phyloP scores from a whole-genome alignment of 139 green algal species.

The Coelastrella sp. region DNA sequence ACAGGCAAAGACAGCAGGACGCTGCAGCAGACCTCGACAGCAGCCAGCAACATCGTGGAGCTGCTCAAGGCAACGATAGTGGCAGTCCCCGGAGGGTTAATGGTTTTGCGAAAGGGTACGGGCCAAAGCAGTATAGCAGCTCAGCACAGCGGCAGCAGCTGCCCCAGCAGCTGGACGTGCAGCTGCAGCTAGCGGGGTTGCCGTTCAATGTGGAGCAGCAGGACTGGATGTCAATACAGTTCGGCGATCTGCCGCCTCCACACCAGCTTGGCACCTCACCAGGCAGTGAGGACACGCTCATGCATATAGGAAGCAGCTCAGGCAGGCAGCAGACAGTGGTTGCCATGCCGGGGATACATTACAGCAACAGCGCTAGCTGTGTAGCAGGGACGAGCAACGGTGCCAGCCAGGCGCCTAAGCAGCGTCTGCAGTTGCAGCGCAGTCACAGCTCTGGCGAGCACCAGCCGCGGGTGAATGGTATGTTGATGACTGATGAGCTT shows the following conservation, averaged over 20 bases:
- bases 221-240: conserved; percentile 18
- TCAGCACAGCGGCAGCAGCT: background rate
- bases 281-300: background rate
- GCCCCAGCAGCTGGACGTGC: background rate
- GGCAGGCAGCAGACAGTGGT: background rate
- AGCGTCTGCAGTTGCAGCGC: background rate
- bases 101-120: background rate
- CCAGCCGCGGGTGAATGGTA: background rate
- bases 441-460: background rate
- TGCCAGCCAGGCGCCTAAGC: background rate
- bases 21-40: background rate
- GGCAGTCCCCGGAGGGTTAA: background rate
- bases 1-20: background rate
- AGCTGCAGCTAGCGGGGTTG: conserved; percentile 3
- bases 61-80: background rate
- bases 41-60: too few species aligned
- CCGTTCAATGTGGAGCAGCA: background rate
- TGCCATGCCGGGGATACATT: background rate
- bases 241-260: conserved; percentile 12
- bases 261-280: conserved; percentile 14
- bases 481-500: background rate
- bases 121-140: conserved; percentile 1
- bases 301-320: background rate
- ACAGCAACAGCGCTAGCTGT: conserved; percentile 5
- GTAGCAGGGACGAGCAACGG: background rate